A percentile compares a stretch with the other conserved stretches of the same genome.
phyloP scores from a whole-genome alignment of 257 asterid species.

The Solanum pinnatisectum region DNA sequence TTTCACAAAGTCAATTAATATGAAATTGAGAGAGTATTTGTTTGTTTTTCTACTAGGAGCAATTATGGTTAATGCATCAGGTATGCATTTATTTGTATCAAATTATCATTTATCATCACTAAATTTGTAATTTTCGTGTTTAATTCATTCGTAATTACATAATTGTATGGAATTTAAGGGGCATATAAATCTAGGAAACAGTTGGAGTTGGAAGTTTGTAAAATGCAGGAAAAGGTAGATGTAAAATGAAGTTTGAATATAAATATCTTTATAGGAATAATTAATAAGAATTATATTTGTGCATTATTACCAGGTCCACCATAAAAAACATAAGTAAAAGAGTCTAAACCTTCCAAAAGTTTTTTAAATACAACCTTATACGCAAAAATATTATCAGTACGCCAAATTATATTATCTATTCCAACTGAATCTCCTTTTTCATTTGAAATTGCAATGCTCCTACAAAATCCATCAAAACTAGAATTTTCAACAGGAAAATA shows the following conservation, averaged over 20 bases:
- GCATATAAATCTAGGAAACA: no score
- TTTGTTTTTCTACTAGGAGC: no score
- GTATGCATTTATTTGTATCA: no score
- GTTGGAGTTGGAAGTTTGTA: no score
- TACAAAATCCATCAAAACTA: neutral
- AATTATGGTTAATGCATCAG: no score
- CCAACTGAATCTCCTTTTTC: neutral
- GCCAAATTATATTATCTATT: neutral
- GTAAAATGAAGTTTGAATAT: neutral
- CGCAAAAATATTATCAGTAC: neutral
- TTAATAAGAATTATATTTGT: neutral
- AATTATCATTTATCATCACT: no score
- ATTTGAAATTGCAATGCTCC: neutral
- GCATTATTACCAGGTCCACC: neutral
- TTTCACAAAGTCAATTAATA: no score
- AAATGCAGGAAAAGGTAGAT: no score
- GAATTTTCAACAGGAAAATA: neutral
- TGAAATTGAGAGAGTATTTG: no score
- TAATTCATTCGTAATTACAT: no score
- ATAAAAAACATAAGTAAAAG: neutral
- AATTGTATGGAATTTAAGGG: no score
- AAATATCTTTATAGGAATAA: neutral
- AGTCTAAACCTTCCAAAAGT: neutral
- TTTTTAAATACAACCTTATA: neutral
- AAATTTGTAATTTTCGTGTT: no score